phyloP scores from a whole-genome alignment of 495 filamentous ascomycete species.

The Podospora didyma region DNA sequence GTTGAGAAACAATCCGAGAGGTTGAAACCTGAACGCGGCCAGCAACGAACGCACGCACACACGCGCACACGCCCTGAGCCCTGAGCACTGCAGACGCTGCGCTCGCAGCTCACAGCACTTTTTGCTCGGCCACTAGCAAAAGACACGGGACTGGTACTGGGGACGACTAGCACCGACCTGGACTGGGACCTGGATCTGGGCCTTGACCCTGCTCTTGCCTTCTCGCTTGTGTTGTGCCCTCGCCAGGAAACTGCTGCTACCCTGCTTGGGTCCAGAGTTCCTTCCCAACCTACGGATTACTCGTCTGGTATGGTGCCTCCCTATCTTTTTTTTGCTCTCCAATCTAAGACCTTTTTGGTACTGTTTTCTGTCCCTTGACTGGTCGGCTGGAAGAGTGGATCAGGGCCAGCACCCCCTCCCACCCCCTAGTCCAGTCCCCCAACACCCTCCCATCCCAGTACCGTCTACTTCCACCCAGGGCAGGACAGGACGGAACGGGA shows the following conservation, averaged over 20 bases:
- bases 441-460: conserved; percentile 6
- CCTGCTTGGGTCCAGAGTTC: conserved; percentile 10
- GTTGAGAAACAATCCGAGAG: too few relatives aligned
- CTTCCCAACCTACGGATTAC: conserved; percentile 4
- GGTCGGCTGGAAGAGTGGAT: conserved; percentile 22
- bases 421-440: not conserved
- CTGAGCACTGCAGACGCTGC: too few relatives aligned
- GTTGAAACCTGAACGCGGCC: too few relatives aligned
- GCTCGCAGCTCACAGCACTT: too few relatives aligned
- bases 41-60: too few relatives aligned
- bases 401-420: conserved; percentile 8
- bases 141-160: too few relatives aligned
- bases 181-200: not conserved
- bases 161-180: too few relatives aligned
- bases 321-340: conserved; percentile 16
- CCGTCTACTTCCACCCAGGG: not conserved
- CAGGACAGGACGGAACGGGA: conserved; percentile 15
- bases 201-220: not conserved
- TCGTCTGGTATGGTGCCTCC: conserved; percentile 6
- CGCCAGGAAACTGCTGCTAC: conserved; percentile 13
- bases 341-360: conserved; percentile 29
- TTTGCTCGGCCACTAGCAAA: too few relatives aligned
- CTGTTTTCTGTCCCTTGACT: conserved; percentile 24
- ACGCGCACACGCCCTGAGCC: too few relatives aligned
- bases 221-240: conserved; percentile 2